phyloP scores from a whole-genome alignment of 1,284 basidiomycete species.

The Irpex sp. region DNA sequence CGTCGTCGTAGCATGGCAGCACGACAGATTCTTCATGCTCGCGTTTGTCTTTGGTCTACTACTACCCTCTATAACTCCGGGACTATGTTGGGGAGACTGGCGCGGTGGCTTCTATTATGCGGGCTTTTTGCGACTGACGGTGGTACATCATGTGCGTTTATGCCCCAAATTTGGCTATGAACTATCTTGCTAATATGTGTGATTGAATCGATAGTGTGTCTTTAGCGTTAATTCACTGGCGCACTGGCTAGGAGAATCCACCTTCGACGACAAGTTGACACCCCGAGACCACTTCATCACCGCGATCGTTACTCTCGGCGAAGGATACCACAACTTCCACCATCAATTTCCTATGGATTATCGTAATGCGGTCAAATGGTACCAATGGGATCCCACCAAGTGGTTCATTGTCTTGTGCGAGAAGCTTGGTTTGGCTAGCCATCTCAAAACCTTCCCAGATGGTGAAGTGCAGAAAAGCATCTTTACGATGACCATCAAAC shows the following conservation, averaged over 20 bases:
- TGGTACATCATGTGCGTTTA: constrained; percentile 71
- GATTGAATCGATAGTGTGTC: constrained; percentile 53
- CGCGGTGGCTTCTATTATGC: constrained; percentile 78
- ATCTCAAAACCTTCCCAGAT: constrained; percentile 80
- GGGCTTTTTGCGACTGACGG: constrained; percentile 65
- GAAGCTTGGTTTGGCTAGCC: constrained; percentile 65
- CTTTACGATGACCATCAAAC: constrained; percentile 80
- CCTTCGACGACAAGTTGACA: constrained; percentile 83
- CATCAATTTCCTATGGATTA: constrained; percentile 86
- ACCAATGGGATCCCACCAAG: constrained; percentile 68
- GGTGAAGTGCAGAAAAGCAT: constrained; percentile 85
- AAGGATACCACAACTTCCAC: constrained; percentile 88
- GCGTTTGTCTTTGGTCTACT: constrained; percentile 59
- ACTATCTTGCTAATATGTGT: neutral
- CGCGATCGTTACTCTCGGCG: constrained; percentile 83
- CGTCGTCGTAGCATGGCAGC: constrained; percentile 79
- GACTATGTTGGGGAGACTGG: constrained; percentile 80
- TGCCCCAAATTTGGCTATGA: neutral
- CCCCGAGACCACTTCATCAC: constrained; percentile 84
- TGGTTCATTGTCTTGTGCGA: constrained; percentile 79
- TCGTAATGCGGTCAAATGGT: constrained; percentile 68
- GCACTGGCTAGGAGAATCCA: constrained; percentile 83
- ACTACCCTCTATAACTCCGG: constrained; percentile 74
- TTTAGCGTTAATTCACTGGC: constrained; percentile 94
- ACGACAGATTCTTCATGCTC: constrained; percentile 57